Percentiles rank a stretch among this genome's conserved stretches.
Evolutionary conservation across 345 rosid genomes (phyloP).

Genomic region (Eucalyptus pauciflora): DNA sequence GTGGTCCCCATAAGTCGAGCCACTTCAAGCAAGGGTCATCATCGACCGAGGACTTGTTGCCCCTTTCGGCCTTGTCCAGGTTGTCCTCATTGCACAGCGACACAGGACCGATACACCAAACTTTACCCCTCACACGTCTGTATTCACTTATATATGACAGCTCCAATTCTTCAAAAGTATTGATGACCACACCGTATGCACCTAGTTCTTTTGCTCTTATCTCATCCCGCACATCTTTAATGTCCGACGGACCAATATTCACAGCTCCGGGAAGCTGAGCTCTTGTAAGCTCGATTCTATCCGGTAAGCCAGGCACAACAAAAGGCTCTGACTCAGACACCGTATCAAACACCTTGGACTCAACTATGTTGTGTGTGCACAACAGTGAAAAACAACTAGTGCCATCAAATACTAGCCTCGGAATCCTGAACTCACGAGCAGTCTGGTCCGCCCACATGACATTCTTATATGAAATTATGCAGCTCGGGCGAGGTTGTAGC

Average conservation of each 20-base stretch:
- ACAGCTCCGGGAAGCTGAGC: not conserved
- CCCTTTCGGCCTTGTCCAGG: constrained; percentile 2
- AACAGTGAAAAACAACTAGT: constrained; percentile 12
- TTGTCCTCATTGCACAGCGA: constrained; percentile 4
- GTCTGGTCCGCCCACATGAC: not conserved
- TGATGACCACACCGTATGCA: constrained; percentile 22
- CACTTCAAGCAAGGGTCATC: constrained; percentile 14
- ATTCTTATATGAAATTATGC: constrained; percentile 12
- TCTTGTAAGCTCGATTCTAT: not conserved
- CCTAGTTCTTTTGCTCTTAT: constrained; percentile 16
- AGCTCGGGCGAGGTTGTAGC: constrained; percentile 5
- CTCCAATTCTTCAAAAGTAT: constrained; percentile 23
- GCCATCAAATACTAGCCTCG: constrained; percentile 14
- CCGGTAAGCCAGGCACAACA: constrained; percentile 8
- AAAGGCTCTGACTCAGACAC: not conserved
- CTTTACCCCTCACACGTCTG: not conserved
- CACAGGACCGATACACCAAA: constrained; percentile 33
- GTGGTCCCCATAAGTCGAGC: constrained; percentile 15
- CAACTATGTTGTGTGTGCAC: constrained; percentile 2
- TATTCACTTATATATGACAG: not conserved
- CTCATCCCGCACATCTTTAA: not conserved
- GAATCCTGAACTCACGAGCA: constrained; percentile 1
- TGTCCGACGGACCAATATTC: not conserved
- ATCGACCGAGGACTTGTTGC: constrained; percentile 11
- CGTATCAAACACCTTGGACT: not conserved